These are phyloP conservation scores for Exophiala lecanii-corni DNA, from an alignment of 2,329 filamentous ascomycete genomes.

Conservation along the genomic window DNA sequence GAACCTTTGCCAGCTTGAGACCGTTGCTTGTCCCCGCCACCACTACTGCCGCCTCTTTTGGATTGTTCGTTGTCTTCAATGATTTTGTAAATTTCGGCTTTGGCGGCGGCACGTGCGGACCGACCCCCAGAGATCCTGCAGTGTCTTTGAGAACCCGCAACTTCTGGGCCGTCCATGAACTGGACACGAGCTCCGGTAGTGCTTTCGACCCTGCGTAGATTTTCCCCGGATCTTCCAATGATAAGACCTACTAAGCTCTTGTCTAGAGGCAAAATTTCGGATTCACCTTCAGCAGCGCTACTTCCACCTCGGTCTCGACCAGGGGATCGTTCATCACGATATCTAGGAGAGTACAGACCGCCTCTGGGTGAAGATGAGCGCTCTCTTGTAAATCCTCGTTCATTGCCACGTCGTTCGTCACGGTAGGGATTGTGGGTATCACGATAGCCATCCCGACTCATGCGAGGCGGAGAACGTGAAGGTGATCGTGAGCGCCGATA, in stretches of 20 bases:
- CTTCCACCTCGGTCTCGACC: slow-evolving; percentile 30
- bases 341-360: slow-evolving; percentile 41
- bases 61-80: slow-evolving; percentile 77
- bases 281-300: slow-evolving; percentile 58
- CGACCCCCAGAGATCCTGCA: slow-evolving; percentile 79
- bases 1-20: slow-evolving; percentile 24
- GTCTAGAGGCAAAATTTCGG: slow-evolving; percentile 80
- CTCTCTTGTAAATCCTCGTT: slow-evolving; percentile 59
- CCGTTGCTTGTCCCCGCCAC: slow-evolving; percentile 21
- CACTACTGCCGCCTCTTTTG: slow-evolving; percentile 27
- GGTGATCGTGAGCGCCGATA: slow-evolving; percentile 61
- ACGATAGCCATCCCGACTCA: slow-evolving; percentile 64
- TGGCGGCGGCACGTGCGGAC: slow-evolving; percentile 69
- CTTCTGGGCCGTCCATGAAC: slow-evolving; percentile 73
- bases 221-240: slow-evolving; percentile 86
- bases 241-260: slow-evolving; percentile 83
- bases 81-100: slow-evolving; percentile 77
- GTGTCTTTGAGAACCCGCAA: slow-evolving; percentile 67
- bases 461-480: slow-evolving; percentile 67
- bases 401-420: slow-evolving; percentile 67
- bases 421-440: slow-evolving; percentile 78
- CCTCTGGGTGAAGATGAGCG: slow-evolving; percentile 67
- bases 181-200: slow-evolving; percentile 82
- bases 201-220: slow-evolving; percentile 75
- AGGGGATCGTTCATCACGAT: slow-evolving; percentile 55